Evolutionary conservation across 441 rosid species (phyloP).

Genomic region (Dalechampia spathulata): DNA sequence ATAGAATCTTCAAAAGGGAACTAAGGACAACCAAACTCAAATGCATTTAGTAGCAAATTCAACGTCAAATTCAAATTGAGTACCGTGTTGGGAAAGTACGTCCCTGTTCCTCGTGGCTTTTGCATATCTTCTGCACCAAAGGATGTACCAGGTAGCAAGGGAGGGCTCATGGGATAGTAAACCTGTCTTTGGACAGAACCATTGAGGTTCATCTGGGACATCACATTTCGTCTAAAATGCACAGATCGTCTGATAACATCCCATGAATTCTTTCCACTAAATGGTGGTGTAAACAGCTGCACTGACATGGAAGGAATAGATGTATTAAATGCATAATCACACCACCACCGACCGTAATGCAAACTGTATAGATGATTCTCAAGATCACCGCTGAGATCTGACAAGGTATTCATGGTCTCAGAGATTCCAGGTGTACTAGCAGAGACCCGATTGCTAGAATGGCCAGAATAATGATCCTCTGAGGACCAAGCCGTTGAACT

Average conservation of each 20-base stretch:
- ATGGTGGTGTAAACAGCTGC: conserved; percentile 26
- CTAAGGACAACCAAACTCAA: not conserved
- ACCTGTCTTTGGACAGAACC: conserved; percentile 36
- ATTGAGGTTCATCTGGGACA: conserved; percentile 35
- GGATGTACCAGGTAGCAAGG: conserved; percentile 33
- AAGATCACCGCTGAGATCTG: conserved; percentile 56
- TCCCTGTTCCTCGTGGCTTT: conserved; percentile 81
- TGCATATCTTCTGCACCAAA: conserved; percentile 55
- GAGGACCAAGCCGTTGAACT: conserved; percentile 27
- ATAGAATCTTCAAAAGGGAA: conserved; percentile 2
- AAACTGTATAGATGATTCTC: conserved; percentile 39
- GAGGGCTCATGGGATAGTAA: conserved; percentile 42
- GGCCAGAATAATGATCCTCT: conserved; percentile 35
- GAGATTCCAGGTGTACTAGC: conserved; percentile 18
- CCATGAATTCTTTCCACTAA: conserved; percentile 51
- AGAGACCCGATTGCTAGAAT: conserved; percentile 22
- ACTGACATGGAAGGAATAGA: conserved; percentile 20
- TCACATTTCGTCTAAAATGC: conserved; percentile 32
- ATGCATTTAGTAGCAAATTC: not conserved
- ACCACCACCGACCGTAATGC: conserved; percentile 35
- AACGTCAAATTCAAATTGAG: not conserved
- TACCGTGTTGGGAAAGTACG: conserved; percentile 84
- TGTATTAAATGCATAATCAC: conserved; percentile 32
- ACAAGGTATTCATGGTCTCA: conserved; percentile 26
- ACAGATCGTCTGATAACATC: conserved; percentile 41